Conservation (phyloP, 306 rosid species). For the Cicer arietinum region DNA sequence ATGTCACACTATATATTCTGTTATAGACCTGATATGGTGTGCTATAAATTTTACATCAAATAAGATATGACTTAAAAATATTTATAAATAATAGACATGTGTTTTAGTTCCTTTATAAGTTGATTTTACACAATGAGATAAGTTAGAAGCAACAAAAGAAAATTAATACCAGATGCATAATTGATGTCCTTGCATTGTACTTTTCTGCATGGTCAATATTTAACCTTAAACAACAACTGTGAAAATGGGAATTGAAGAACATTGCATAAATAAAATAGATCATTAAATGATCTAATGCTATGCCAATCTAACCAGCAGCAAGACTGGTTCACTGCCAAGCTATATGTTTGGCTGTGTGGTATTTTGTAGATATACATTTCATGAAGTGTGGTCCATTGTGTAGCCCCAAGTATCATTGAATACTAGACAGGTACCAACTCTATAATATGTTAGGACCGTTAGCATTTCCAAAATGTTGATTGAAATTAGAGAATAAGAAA, state of each 20-base stretch:
- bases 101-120: no score
- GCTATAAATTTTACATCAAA: no score
- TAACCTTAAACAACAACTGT: not conserved
- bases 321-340: slow-evolving; percentile 23
- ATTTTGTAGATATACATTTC: slow-evolving; percentile 32
- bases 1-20: no score
- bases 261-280: not conserved
- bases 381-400: slow-evolving; percentile 46
- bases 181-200: not conserved
- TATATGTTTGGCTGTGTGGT: slow-evolving; percentile 41
- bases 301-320: slow-evolving; percentile 29
- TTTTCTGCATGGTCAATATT: slow-evolving; percentile 14
- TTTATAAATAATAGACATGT: no score
- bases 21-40: no score
- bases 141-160: no score
- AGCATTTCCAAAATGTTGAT: slow-evolving; percentile 14
- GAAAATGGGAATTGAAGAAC: slow-evolving; percentile 18
- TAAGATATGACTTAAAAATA: no score
- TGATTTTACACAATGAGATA: no score
- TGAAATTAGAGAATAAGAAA: slow-evolving; percentile 28
- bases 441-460: slow-evolving; percentile 40
- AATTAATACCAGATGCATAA: not conserved
- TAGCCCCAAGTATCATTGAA: slow-evolving; percentile 32
- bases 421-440: slow-evolving; percentile 32
- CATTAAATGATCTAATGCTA: slow-evolving; percentile 24